Percentiles rank a stretch among this genome's conserved stretches.
phyloP scores from a whole-genome alignment of 2,329 filamentous ascomycete genomes.

The Cladosporium sp. region DNA sequence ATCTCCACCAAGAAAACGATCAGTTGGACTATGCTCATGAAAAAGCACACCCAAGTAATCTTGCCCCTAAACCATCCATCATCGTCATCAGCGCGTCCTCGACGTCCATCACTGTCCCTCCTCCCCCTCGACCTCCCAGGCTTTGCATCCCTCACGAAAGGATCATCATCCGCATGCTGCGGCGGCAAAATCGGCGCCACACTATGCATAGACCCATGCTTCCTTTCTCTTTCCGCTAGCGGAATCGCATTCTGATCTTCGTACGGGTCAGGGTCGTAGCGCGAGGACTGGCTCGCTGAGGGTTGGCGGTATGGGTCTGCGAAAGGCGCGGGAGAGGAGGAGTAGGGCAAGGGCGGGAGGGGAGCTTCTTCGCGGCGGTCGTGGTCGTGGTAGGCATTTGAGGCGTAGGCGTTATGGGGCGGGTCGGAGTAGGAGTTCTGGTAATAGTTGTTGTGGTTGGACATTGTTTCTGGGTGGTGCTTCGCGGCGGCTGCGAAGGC shows the following conservation, averaged over 20 bases:
- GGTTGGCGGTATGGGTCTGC: conserved; percentile 30
- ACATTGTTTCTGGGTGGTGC: conserved; percentile 30
- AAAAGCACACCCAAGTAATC: conserved; percentile 76
- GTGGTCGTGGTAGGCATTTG: conserved; percentile 32
- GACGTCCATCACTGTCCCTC: conserved; percentile 12
- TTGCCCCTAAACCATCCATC: conserved; percentile 53
- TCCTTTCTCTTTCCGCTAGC: conserved; percentile 34
- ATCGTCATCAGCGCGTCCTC: conserved; percentile 26
- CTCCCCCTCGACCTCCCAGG: conserved; percentile 21
- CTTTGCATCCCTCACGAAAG: conserved; percentile 33
- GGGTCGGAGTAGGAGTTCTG: conserved; percentile 35
- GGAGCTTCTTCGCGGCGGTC: conserved; percentile 38
- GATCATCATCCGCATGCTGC: conserved; percentile 35
- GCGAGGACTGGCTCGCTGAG: conserved; percentile 20
- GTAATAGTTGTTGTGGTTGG: conserved; percentile 60
- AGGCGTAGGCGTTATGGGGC: conserved; percentile 28
- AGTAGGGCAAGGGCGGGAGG: conserved; percentile 27
- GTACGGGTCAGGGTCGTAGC: conserved; percentile 41
- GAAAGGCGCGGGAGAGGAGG: conserved; percentile 24
- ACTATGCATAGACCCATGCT: conserved; percentile 34
- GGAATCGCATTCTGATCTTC: conserved; percentile 46
- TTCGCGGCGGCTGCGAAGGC: too few relatives aligned
- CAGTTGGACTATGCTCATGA: conserved; percentile 70
- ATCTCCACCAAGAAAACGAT: conserved; percentile 86
- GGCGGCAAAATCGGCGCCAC: conserved; percentile 33